Evolutionary conservation across 2,329 filamentous ascomycete species (phyloP), one percentile per base, ranked within the genome.

Genomic region (Chalaropsis ovoidea): DNA sequence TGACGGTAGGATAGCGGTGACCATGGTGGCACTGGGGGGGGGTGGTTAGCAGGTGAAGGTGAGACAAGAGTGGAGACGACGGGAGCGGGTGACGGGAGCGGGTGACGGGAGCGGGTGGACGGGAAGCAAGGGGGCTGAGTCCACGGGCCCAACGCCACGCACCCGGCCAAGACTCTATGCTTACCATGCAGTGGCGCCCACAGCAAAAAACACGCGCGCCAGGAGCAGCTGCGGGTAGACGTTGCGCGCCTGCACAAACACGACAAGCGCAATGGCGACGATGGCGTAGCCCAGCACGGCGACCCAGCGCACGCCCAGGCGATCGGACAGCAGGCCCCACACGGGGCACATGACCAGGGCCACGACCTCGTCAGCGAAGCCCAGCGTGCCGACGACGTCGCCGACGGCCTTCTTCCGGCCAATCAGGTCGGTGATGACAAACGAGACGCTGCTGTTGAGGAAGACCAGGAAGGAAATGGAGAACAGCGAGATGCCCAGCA

Each of bases 381-480:
- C 89, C 65, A 95, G 80, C 10, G 90, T 94, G 65, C 90, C 90
- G 68, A 93, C 89, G 49, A 90, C 84, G 75, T 91, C 84, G 69
- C 90, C 90, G 8, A 94, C 88, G 70, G 82, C 80, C 68, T 85
- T 76, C 72, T 88, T 86, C 71, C 88, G 81, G 68, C 88, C 88
- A 70, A 95, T 86, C 68, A 90, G 81, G 74, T 93, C 88, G 68
- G 89, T 93, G 68, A 95, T 85, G 67, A 94, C 88, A 76, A 94
- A 95, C 65, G 87, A 90, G 67, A 94, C 81, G 72, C 85, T 87
- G 77, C 86, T 88, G 78, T 94, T 94, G 69, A 95, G 82, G 76
- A 95, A 95, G 71, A 95, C 90, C 69, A 95, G 86, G 77, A 94
- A 94, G 65, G 88, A 87, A 72, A 95, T 94, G 75, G 86, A 90